phyloP scores from a whole-genome alignment of 1,284 basidiomycete species.

The Naganishia sp. region DNA sequence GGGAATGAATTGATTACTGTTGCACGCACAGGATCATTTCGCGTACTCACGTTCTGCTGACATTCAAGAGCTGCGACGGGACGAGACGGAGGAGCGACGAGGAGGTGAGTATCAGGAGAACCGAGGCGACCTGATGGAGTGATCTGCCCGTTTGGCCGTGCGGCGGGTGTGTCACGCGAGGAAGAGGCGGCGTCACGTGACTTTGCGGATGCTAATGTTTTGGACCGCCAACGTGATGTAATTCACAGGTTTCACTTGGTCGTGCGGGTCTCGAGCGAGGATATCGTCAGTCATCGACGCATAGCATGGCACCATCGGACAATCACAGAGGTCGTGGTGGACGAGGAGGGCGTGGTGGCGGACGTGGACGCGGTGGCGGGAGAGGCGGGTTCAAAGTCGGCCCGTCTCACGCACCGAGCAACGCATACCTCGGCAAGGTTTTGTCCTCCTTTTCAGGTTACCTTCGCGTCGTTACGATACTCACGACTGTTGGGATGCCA shows the following conservation, averaged over 20 bases:
- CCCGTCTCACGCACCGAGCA: conserved; percentile 48
- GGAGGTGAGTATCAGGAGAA: too few species aligned
- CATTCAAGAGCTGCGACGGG: conserved; percentile 29
- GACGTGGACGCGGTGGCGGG: conserved; percentile 7
- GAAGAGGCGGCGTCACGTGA: not conserved
- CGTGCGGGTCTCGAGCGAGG: not conserved
- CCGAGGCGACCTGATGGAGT: too few species aligned
- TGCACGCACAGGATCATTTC: too few species aligned
- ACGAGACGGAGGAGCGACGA: too few species aligned
- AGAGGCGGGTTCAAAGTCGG: conserved; percentile 49
- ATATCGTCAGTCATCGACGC: not conserved
- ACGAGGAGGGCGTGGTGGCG: conserved; percentile 1
- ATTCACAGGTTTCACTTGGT: not conserved
- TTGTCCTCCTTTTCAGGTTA: conserved; percentile 26
- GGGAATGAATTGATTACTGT: not conserved
- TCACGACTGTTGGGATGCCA: too few species aligned
- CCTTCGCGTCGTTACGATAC: not conserved
- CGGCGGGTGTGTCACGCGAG: not conserved
- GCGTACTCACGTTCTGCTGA: conserved; percentile 32
- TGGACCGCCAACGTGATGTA: too few species aligned
- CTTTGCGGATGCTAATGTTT: too few species aligned
- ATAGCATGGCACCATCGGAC: conserved; percentile 4
- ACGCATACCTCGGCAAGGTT: conserved; percentile 56
- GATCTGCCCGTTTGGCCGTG: too few species aligned
- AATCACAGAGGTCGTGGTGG: conserved; percentile 15